Evolutionary conservation across 805 yeast species (phyloP).

Genomic region (Ogataea paraovalis): DNA sequence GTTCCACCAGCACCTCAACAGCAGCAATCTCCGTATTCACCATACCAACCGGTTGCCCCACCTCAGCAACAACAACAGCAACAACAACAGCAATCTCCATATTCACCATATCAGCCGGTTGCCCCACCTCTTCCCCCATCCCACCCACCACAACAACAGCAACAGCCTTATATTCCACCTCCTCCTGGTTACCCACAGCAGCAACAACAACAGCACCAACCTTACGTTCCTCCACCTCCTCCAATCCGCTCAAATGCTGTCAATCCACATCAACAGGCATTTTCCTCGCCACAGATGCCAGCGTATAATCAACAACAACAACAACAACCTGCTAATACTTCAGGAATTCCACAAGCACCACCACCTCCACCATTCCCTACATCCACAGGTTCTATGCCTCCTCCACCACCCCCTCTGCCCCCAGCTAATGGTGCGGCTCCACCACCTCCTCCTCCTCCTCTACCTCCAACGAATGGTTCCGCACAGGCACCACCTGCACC

Average conservation of each 20-base stretch:
- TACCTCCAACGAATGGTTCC: constrained; percentile 31
- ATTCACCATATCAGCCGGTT: constrained; percentile 25
- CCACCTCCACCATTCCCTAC: constrained; percentile 17
- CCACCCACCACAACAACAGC: constrained; percentile 25
- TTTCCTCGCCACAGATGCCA: background rate
- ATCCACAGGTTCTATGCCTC: constrained; percentile 19
- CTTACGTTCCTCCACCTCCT: constrained; percentile 18
- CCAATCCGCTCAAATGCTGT: constrained; percentile 26
- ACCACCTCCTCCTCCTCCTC: constrained; percentile 21
- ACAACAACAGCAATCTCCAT: constrained; percentile 3
- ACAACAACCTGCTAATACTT: no score
- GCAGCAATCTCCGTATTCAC: constrained; percentile 13
- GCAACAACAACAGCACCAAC: constrained; percentile 6
- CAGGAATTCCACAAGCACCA: constrained; percentile 21
- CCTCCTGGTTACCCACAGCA: no score
- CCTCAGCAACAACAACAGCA: constrained; percentile 8
- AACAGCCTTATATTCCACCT: constrained; percentile 9
- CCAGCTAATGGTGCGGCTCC: constrained; percentile 23
- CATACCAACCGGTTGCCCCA: constrained; percentile 19
- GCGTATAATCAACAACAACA: constrained; percentile 2
- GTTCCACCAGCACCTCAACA: constrained; percentile 20
- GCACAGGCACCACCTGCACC: constrained; percentile 32
- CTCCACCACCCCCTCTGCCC: constrained; percentile 30
- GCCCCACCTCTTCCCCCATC: constrained; percentile 22
- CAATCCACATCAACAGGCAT: constrained; percentile 9